These are phyloP conservation scores for Paramecium sexaurelia DNA, from an alignment of 73 alveolate species.

Conservation along the genomic window DNA sequence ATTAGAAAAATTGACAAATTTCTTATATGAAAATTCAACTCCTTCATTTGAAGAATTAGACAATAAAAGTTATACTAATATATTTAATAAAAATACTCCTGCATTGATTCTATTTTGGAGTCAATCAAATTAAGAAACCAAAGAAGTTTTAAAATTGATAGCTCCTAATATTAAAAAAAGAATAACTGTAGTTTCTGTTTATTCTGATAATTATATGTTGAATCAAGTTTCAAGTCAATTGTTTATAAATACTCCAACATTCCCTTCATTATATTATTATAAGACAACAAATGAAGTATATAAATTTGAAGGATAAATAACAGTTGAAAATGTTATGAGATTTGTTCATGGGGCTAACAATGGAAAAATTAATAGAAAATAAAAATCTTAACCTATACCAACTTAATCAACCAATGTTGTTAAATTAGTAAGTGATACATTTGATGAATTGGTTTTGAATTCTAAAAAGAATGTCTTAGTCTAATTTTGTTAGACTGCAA, in stretches of 20 bases:
- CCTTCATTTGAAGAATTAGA: constrained; percentile 45
- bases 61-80: not conserved
- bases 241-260: not conserved
- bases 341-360: constrained; percentile 4
- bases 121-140: not conserved
- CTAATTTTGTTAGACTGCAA: not conserved
- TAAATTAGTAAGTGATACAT: constrained; percentile 18
- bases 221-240: not conserved
- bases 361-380: not conserved
- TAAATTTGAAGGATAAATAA: constrained; percentile 30
- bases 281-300: not conserved
- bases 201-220: not conserved
- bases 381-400: constrained; percentile 32
- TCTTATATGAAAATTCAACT: not conserved
- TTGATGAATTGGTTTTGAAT: not conserved
- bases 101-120: constrained; percentile 7
- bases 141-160: not conserved
- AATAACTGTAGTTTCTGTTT: constrained; percentile 30
- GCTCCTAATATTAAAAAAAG: constrained; percentile 40
- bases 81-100: not conserved
- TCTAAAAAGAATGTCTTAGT: not conserved
- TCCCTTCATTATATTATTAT: constrained; percentile 32
- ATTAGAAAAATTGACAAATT: not conserved
- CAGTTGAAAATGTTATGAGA: constrained; percentile 38
- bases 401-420: not conserved